A percentile compares a stretch with the other conserved stretches of the same genome.
Conservation (phyloP, 805 yeast genomes). For the Wickerhamomyces rabaulensis region DNA sequence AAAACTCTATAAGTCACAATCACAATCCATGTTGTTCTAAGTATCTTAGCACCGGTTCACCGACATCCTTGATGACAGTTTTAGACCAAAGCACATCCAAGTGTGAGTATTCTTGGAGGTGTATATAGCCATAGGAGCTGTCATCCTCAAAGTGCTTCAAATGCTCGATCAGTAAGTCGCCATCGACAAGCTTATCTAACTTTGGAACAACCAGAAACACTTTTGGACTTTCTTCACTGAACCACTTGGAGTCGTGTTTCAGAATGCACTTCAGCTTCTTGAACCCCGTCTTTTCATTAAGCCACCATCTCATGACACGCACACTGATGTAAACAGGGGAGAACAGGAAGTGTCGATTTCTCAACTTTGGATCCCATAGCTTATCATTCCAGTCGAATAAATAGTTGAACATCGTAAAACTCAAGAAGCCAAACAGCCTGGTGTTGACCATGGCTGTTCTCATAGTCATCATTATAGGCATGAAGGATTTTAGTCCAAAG, state of each 20-base stretch:
- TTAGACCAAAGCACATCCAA: slow-evolving; percentile 92
- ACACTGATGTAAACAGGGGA: slow-evolving; percentile 82
- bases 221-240: slow-evolving; percentile 44
- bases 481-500: slow-evolving; percentile 75
- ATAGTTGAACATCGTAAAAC: slow-evolving; percentile 82
- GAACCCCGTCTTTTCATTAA: slow-evolving; percentile 45
- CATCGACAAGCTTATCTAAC: slow-evolving; percentile 74
- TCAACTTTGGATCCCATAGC: slow-evolving; percentile 63
- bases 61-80: slow-evolving; percentile 64
- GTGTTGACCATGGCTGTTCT: slow-evolving; percentile 45
- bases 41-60: slow-evolving; percentile 31
- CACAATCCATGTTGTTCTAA: not conserved
- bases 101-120: slow-evolving; percentile 67
- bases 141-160: slow-evolving; percentile 51
- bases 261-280: slow-evolving; percentile 37
- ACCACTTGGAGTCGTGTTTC: slow-evolving; percentile 53
- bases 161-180: slow-evolving; percentile 59
- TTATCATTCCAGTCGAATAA: slow-evolving; percentile 83
- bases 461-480: slow-evolving; percentile 66
- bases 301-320: slow-evolving; percentile 91
- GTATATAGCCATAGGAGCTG: slow-evolving; percentile 25
- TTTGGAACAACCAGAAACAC: slow-evolving; percentile 67
- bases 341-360: slow-evolving; percentile 75
- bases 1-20: not conserved
- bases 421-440: slow-evolving; percentile 53